Conservation (phyloP, 2,329 filamentous ascomycete species). For the Diaporthe citriasiana region DNA sequence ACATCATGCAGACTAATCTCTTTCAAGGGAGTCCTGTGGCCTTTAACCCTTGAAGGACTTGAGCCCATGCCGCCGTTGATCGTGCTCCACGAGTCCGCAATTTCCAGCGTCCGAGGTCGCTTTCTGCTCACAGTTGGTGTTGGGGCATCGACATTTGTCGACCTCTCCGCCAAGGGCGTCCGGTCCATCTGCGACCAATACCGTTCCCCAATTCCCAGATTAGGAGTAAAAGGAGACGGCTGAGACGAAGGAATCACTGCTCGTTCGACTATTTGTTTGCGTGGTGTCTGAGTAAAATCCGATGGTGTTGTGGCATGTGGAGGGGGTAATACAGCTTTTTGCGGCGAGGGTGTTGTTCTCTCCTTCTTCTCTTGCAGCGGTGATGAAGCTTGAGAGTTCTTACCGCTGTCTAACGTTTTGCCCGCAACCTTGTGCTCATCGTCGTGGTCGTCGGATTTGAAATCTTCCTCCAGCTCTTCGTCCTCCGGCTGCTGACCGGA, state of each 20-base stretch:
- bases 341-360: neutral
- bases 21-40: constrained; percentile 40
- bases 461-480: constrained; percentile 43
- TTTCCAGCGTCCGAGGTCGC: constrained; percentile 52
- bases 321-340: neutral
- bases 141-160: constrained; percentile 49
- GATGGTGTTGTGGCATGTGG: constrained; percentile 45
- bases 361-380: constrained; percentile 34
- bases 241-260: constrained; percentile 62
- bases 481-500: constrained; percentile 35
- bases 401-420: neutral
- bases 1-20: constrained; percentile 34
- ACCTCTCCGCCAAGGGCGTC: constrained; percentile 58
- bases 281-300: constrained; percentile 59
- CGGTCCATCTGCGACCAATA: constrained; percentile 53
- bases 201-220: constrained; percentile 51
- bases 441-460: constrained; percentile 17
- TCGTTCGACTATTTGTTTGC: constrained; percentile 16
- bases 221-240: constrained; percentile 58
- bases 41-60: neutral
- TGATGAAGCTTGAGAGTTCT: neutral
- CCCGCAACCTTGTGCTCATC: neutral
- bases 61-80: constrained; percentile 47
- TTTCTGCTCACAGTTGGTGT: constrained; percentile 47
- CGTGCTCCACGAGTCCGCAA: constrained; percentile 62